phyloP scores from a whole-genome alignment of 306 rosid species.

The Casuarina glauca region DNA sequence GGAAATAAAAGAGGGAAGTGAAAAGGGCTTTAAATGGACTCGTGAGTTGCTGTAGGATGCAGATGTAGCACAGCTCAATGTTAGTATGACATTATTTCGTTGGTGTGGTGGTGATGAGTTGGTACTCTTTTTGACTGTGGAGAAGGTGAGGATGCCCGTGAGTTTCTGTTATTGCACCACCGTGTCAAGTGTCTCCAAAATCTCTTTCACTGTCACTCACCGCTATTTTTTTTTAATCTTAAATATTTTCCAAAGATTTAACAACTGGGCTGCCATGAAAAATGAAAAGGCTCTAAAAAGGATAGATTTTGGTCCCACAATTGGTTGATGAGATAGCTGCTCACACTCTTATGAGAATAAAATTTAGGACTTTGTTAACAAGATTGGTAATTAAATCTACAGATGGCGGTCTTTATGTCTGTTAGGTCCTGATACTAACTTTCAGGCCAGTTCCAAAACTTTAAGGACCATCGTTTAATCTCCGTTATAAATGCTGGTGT shows the following conservation, averaged over 20 bases:
- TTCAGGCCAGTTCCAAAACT: background rate
- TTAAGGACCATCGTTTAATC: background rate
- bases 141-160: constrained; percentile 59
- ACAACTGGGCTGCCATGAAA: too few relatives aligned
- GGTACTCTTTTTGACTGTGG: constrained; percentile 26
- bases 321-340: background rate
- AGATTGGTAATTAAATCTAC: background rate
- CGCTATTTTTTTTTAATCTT: constrained; percentile 1
- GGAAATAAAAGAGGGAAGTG: constrained; percentile 5
- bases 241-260: too few relatives aligned
- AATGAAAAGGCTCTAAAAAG: background rate
- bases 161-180: constrained; percentile 47
- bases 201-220: background rate
- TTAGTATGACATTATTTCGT: constrained; percentile 27
- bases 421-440: background rate
- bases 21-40: constrained; percentile 49
- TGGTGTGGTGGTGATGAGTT: constrained; percentile 32
- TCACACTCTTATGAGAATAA: background rate
- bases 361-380: background rate
- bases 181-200: too few relatives aligned
- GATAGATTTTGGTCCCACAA: background rate
- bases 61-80: constrained; percentile 44
- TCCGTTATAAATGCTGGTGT: background rate
- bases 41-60: constrained; percentile 57
- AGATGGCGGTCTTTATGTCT: background rate